Evolutionary conservation across 2,329 filamentous ascomycete species (phyloP), one percentile per base, ranked within the genome.

Genomic region (Lachnellula cervina): DNA sequence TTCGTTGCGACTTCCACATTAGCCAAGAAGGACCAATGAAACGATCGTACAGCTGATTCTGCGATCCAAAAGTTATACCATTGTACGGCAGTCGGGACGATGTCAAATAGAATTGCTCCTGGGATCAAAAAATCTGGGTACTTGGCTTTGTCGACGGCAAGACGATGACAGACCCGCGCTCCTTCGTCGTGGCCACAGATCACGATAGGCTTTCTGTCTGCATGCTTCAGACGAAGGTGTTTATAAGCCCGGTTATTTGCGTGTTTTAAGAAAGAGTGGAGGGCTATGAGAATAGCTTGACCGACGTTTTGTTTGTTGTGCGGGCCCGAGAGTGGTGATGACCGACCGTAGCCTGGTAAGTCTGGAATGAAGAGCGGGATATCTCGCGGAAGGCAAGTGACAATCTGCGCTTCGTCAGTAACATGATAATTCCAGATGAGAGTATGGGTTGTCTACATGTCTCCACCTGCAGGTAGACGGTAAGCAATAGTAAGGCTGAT

Each of bases 21-120:
- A 11, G 78, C 77, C 7, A 81, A 70, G 40, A 81, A 72, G 3
- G 77, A 71, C 78, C 78, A 80, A 67, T 80, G 77, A 64, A 74
- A 79, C 13, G 54, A 55, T 1, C 54, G 52, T 5, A 64, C 63
- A n/a, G 69, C 65, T 17, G 71, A 69, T 1, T 60, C 59, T 8
- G 76, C 71, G 50, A 73, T 62, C 6, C 68, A 54, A 58, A 78
- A 76, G 2, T 66, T 67, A 5, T 65, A 58, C 73, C 76, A 80
- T 67, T 79, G 76, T 4, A 70, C 67, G 19, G 70, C 62, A 5
- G 76, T 78, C 5, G 76, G 78, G 2, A 80, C 71, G 56, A 80
- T 79, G 63, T 80, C 78, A 17, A 79, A 66, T 14, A 80, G 61
- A 19, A 75, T 68, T 1, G 71, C 67, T 7, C 73, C 74, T 3